Evolutionary conservation across 2,329 filamentous ascomycete species (phyloP), one percentile per base, ranked within the genome.

Genomic region (Verticillium zaregamsianum): DNA sequence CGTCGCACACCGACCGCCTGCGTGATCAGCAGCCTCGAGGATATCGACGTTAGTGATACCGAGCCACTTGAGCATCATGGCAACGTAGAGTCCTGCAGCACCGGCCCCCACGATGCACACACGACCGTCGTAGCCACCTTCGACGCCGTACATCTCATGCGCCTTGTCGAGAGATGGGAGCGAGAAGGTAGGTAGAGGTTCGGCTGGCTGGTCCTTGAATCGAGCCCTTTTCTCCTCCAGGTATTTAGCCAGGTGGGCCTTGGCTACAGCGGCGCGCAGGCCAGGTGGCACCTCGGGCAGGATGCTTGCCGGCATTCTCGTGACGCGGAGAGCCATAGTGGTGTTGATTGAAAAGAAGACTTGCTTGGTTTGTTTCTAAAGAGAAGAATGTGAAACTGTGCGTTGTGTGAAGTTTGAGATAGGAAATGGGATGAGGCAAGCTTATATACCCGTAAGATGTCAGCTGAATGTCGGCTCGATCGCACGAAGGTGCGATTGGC

Each of bases 101-200:
- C 76, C 76, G 11, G 71, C 74, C 15, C 76, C 76, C 8, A 77
- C 66, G 20, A 78, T 77, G 58, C 73, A 69, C 9, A 74, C 65
- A 2, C 32, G 57, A 17, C 20, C 35, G 15, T 58, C 35, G 28
- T 45, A 58, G 23, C 35, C 33, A 5, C 57, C 57, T 17, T 31
- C 33, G 20, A 17, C 25, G 20, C 35, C 57, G 9, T 49, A 25
- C 9, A 25, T 23, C n/a, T 33, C 23, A 17, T 58, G n/a, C 11
- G 35, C n/a, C 31, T 58, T 17, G 37, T 58, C 57, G 15, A 39
- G 57, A 45, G 57, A 31, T 3, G 35, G n/a, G n/a, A 58, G 33
- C 23, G 35, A 23, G 40, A 39, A 52, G 8, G 37, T 23, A 33
- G 57, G 57, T 8, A 58, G 57, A 31, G 57, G n/a, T 9, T 17